These are phyloP conservation scores for Leptodontidium sp. DNA, from an alignment of 2,329 filamentous ascomycete species.

Conservation along the genomic window DNA sequence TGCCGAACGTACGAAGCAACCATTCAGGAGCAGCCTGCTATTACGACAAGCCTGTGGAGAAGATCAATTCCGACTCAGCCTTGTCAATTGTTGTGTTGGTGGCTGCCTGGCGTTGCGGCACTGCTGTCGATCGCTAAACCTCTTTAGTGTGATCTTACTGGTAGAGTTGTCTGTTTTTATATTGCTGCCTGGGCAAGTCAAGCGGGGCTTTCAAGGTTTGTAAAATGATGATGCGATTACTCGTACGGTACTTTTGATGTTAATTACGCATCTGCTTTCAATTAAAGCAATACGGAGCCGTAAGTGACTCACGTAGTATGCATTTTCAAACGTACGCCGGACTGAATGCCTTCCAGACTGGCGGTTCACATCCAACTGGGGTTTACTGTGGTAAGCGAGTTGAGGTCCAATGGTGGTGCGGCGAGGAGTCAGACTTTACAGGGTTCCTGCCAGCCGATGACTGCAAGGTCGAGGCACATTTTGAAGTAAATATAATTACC, in stretches of 20 bases:
- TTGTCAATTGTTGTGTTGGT: neutral
- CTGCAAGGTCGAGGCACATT: neutral
- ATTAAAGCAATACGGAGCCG: neutral
- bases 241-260: too few relatives aligned
- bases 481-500: neutral
- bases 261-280: neutral
- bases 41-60: slow-evolving; percentile 10
- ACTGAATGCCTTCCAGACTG: neutral
- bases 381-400: too few relatives aligned
- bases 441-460: neutral
- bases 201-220: neutral
- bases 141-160: neutral
- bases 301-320: neutral
- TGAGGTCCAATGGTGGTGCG: too few relatives aligned
- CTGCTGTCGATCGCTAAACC: slow-evolving; percentile 1
- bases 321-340: too few relatives aligned
- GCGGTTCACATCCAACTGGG: neutral
- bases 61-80: neutral
- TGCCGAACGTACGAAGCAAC: neutral
- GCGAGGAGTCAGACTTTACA: too few relatives aligned
- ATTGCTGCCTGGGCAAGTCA: neutral
- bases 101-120: slow-evolving; percentile 7
- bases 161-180: neutral
- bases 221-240: neutral
- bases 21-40: neutral